Evolutionary conservation across 768 basidiomycete species (phyloP).

Genomic region (Harrya chromipes): DNA sequence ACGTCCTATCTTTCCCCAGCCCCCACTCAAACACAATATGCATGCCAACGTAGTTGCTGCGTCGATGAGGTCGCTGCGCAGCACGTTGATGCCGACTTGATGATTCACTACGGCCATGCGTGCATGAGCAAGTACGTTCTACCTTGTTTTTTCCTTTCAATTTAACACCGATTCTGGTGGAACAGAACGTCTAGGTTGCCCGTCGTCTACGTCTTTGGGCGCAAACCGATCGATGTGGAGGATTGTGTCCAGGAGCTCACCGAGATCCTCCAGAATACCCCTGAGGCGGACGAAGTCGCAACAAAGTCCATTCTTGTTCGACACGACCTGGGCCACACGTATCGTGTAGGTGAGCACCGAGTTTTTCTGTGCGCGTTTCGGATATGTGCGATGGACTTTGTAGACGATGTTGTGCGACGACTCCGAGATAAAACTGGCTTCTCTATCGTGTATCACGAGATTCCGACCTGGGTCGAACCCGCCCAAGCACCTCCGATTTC

Average conservation of each 20-base stretch:
- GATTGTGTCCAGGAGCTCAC: slow-evolving; percentile 46
- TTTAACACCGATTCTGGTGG: background rate
- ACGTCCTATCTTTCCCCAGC: background rate
- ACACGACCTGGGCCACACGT: slow-evolving; percentile 77
- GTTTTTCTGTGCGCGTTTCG: background rate
- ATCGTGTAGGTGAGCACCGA: slow-evolving; percentile 51
- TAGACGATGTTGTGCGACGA: slow-evolving; percentile 17
- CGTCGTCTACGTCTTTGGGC: slow-evolving; percentile 88
- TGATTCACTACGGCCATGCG: slow-evolving; percentile 96
- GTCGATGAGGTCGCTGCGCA: slow-evolving; percentile 95
- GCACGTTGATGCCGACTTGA: slow-evolving; percentile 86
- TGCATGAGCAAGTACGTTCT: slow-evolving; percentile 84
- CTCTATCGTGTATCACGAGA: slow-evolving; percentile 36
- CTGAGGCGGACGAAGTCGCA: slow-evolving; percentile 1
- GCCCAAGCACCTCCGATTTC: background rate
- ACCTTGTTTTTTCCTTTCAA: background rate
- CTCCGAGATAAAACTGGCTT: slow-evolving; percentile 26
- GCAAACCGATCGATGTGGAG: slow-evolving; percentile 57
- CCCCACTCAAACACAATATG: background rate
- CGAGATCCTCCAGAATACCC: slow-evolving; percentile 26
- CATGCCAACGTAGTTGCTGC: slow-evolving; percentile 61
- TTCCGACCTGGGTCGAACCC: slow-evolving; percentile 29
- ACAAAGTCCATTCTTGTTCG: slow-evolving; percentile 49
- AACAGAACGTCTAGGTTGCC: slow-evolving; percentile 81
- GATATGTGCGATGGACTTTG: background rate